Evolutionary conservation across 2,329 filamentous ascomycete genomes (phyloP), one percentile per base, ranked within the genome.

Genomic region (Hypoxylon sp.): DNA sequence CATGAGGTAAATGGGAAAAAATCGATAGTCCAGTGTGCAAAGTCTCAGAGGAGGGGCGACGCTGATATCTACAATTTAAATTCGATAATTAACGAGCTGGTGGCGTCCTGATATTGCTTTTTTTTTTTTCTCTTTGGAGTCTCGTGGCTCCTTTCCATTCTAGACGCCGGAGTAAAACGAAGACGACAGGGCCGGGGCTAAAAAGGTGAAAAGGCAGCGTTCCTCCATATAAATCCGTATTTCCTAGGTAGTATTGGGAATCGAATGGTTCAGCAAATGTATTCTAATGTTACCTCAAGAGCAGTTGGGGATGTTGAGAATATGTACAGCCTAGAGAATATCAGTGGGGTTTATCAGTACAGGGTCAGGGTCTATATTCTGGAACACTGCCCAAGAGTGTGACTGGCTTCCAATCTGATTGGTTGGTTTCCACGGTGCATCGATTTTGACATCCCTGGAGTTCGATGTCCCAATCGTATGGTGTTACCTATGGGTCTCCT

Each of bases 21-120:
- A 66, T 72, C 70, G 59, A 72, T 72, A 70, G 68, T 72, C 61
- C 27, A 66, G 25, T 6, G 56, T 42, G 54, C 20, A 22, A 53
- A 55, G 68, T 72, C 65, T 68, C 60, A 50, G 68, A 68, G 31
- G 64, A 54, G 54, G 57, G 56, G 50, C 46, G 42, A 58, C 40
- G 54, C 64, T 61, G 44, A 64, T 56, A 66, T 66, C 25, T 62
- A 62, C 49, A 53, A 62, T 59, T 68, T 44, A 61, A 66, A 56
- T 44, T 57, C 53, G 56, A 61, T 51, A 57, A 62, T 55, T 50
- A 31, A 60, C 22, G 27, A 64, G 42, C 30, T 42, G 57, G 70
- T 72, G 67, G 68, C 60, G 64, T 65, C 14, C 37, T 35, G 42
- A 33, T 60, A 62, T 70, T 70, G 68, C 68, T 68, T 72, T 64